Conservation (phyloP, 2,329 filamentous ascomycete genomes). For the Tolypocladium amazonense region DNA sequence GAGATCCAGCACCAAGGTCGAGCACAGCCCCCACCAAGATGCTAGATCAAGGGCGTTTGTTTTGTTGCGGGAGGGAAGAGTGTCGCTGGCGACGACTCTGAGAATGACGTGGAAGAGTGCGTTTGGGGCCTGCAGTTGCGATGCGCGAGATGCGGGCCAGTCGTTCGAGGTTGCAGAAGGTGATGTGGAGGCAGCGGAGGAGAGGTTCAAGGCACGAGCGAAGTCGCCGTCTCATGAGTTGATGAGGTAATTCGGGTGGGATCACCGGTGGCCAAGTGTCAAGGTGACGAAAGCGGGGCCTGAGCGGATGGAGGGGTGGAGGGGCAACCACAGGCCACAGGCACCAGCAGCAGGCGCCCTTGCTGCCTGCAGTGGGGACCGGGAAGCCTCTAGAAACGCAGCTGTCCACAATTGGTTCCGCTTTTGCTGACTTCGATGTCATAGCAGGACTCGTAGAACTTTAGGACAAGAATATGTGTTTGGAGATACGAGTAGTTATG, state of each 20-base stretch:
- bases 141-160: neutral
- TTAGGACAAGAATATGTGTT: neutral
- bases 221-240: neutral
- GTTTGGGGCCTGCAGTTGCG: neutral
- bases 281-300: neutral
- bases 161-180: neutral
- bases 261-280: neutral
- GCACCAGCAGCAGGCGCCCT: neutral
- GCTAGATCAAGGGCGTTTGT: neutral
- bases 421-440: neutral
- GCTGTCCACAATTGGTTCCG: neutral
- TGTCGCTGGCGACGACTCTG: neutral
- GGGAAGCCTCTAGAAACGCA: neutral
- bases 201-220: neutral
- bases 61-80: neutral
- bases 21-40: slow-evolving; percentile 9
- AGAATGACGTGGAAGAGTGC: neutral
- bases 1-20: slow-evolving; percentile 22
- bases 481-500: no score
- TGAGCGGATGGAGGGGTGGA: neutral
- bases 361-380: neutral
- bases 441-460: neutral
- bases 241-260: neutral
- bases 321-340: neutral
- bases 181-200: neutral